Conservation (phyloP, 2,329 filamentous ascomycete species). For the Arthrinium puccinioides region DNA sequence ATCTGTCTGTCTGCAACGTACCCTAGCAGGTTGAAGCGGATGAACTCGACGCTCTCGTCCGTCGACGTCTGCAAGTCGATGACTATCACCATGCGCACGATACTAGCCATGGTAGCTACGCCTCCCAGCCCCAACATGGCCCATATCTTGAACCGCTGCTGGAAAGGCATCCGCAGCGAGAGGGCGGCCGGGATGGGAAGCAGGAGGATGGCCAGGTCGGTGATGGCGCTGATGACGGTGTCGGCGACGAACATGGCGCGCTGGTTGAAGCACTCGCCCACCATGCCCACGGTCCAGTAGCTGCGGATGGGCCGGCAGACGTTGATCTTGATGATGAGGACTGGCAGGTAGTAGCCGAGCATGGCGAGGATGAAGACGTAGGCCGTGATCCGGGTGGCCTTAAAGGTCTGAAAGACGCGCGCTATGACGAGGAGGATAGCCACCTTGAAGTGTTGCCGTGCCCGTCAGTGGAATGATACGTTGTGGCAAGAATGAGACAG, state of each 20-base stretch:
- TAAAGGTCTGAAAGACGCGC: neutral
- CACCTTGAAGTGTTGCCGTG: neutral
- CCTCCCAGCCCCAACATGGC: constrained; percentile 2
- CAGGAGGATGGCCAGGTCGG: neutral
- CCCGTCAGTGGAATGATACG: no score
- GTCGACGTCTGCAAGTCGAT: neutral
- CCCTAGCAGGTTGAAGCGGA: constrained; percentile 2
- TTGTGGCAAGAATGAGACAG: no score
- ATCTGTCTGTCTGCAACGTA: neutral
- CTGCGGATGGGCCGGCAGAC: neutral
- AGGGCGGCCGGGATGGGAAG: neutral
- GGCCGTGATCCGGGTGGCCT: neutral
- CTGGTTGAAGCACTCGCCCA: neutral
- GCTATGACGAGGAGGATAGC: neutral
- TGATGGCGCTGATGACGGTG: neutral
- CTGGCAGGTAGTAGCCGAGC: constrained; percentile 1
- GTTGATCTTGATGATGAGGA: neutral
- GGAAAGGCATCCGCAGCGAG: neutral
- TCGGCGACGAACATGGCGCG: constrained; percentile 1
- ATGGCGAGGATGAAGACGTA: neutral
- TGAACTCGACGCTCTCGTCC: constrained; percentile 1
- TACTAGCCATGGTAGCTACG: constrained; percentile 1
- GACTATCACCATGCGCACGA: constrained; percentile 2
- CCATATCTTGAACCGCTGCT: neutral
- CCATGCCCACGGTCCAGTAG: neutral